Percentiles rank a stretch among this genome's conserved stretches.
Conservation (phyloP, 2,329 filamentous ascomycete species). For the Botrytis aclada region DNA sequence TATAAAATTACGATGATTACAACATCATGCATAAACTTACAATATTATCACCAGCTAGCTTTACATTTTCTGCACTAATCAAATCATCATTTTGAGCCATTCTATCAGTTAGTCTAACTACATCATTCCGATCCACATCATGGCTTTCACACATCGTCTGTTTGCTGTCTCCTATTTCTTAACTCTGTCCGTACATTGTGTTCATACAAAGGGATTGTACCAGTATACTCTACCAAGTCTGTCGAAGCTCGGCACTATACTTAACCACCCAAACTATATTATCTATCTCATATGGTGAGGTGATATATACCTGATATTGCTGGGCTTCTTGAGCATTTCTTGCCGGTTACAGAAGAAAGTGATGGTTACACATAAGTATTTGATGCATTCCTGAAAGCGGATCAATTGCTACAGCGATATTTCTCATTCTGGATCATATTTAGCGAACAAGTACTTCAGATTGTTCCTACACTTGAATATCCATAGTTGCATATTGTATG, state of each 20-base stretch:
- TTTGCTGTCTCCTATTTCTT: not conserved
- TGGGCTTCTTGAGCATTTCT: not conserved
- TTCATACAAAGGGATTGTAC: not conserved
- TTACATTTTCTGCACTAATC: not conserved
- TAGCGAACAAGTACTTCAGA: not conserved
- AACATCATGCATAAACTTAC: not conserved
- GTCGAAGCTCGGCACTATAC: not conserved
- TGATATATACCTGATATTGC: not conserved
- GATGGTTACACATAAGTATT: not conserved
- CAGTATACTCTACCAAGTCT: not conserved
- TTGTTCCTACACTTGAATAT: not conserved
- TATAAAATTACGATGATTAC: not conserved
- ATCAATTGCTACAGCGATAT: not conserved
- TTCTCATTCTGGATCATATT: not conserved
- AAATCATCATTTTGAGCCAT: not conserved
- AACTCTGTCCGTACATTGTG: not conserved
- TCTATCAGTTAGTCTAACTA: not conserved
- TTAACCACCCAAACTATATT: not conserved
- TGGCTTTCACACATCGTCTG: not conserved
- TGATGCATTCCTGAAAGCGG: not conserved
- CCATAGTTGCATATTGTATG: not conserved
- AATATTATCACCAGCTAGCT: not conserved
- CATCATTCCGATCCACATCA: not conserved
- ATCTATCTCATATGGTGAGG: not conserved
- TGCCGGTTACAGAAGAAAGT: not conserved